phyloP scores from a whole-genome alignment of 768 basidiomycete species.

The Trametes cubensis region DNA sequence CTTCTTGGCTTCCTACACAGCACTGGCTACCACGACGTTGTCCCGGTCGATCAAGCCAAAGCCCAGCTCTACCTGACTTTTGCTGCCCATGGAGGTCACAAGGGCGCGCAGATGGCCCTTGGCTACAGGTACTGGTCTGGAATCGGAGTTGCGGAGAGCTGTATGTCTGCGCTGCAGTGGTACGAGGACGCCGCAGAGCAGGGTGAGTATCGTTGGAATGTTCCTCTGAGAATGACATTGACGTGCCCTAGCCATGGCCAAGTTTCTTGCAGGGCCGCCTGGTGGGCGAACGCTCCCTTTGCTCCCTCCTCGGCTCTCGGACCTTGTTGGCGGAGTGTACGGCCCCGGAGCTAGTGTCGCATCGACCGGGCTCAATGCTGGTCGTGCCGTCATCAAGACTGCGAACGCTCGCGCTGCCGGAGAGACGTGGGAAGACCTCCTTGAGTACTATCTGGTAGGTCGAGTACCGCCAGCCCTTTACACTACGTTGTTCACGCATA shows the following conservation, averaged over 20 bases:
- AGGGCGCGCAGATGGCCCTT: conserved; percentile 88
- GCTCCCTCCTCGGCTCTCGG: conserved; percentile 80
- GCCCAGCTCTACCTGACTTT: conserved; percentile 95
- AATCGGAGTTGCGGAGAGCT: conserved; percentile 87
- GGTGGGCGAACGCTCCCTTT: conserved; percentile 87
- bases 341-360: conserved; percentile 94
- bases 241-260: conserved; percentile 64
- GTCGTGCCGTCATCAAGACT: conserved; percentile 80
- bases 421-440: conserved; percentile 91
- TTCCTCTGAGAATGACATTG: neutral
- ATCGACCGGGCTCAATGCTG: conserved; percentile 76
- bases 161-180: conserved; percentile 81
- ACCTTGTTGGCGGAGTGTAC: conserved; percentile 90
- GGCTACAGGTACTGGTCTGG: conserved; percentile 96
- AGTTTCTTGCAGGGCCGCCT: conserved; percentile 84
- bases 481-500: conserved; percentile 16
- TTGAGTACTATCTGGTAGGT: conserved; percentile 86
- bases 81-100: conserved; percentile 84
- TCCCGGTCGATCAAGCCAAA: conserved; percentile 70
- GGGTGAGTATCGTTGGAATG: conserved; percentile 44
- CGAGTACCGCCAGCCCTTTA: neutral
- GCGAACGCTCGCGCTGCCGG: conserved; percentile 82
- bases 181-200: conserved; percentile 90
- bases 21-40: conserved; percentile 73
- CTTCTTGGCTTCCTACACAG: conserved; percentile 87